Conservation (phyloP, 495 filamentous ascomycete species). For the Aspergillus cristatus region DNA sequence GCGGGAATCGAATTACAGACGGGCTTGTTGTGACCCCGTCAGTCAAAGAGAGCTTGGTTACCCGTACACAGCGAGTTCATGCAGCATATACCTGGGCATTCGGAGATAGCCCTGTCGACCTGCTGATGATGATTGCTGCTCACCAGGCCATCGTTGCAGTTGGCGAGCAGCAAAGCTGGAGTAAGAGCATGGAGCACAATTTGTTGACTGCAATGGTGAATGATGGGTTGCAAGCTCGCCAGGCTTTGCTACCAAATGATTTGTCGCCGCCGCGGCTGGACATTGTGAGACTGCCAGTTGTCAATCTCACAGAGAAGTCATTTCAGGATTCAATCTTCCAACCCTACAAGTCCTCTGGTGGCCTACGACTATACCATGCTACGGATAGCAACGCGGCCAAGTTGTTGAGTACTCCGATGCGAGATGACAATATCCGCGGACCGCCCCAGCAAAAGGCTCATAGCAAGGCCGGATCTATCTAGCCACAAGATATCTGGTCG, state of each 20-base stretch:
- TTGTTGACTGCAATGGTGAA: constrained; percentile 37
- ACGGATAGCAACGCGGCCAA: constrained; percentile 39
- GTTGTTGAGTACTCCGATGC: constrained; percentile 49
- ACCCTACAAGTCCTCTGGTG: constrained; percentile 4
- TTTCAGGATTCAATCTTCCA: constrained; percentile 26
- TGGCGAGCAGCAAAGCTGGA: constrained; percentile 40
- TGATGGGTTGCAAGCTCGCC: constrained; percentile 31
- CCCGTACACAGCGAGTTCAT: constrained; percentile 24
- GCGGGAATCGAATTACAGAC: constrained; percentile 44
- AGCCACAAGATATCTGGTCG: constrained; percentile 37
- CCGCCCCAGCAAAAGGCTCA: constrained; percentile 44
- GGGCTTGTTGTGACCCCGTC: constrained; percentile 43
- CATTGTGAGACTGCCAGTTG: constrained; percentile 31
- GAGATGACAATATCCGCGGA: constrained; percentile 40
- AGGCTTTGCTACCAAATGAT: constrained; percentile 36
- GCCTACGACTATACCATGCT: constrained; percentile 31
- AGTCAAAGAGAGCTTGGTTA: constrained; percentile 44
- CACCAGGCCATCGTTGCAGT: constrained; percentile 53
- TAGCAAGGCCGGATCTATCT: constrained; percentile 41
- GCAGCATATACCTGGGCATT: constrained; percentile 46
- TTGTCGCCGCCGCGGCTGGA: constrained; percentile 36
- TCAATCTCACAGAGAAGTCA: constrained; percentile 24
- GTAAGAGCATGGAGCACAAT: constrained; percentile 46
- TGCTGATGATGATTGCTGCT: constrained; percentile 48
- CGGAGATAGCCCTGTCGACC: constrained; percentile 53